Base-by-base conservation (phyloP, 805 yeast genomes). In the Tetrapisispora fleetii region DNA sequence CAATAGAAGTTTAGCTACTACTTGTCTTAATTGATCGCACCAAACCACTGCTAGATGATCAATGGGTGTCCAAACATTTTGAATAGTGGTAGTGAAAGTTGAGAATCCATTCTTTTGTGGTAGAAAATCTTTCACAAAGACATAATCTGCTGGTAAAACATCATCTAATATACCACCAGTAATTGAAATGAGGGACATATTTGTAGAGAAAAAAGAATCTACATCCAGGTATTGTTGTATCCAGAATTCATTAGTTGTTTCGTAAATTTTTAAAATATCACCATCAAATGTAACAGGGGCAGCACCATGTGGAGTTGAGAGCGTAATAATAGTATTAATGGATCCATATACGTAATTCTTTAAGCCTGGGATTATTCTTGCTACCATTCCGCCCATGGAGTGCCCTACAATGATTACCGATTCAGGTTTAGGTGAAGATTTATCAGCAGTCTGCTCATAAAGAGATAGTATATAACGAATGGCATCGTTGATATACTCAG, bases 381-480 rank as follows among this genome's bases (percentile, higher is more conserved):
- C 85, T 1, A 93, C 98, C 17, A 91, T 78, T 2, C 99, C 99
- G 39, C 99, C 99, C 99, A 91, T 91, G 0, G 98, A 91, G 68
- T 91, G 99, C 2, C 88, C 96, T 0, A 91, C 54, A 0, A 91
- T 62, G 0, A 91, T 78, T 1, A 91, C 95, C 0, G 96, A 84
- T 27, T 65, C 62, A 0, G 93, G 93, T 14, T 32, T 44, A 17
- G 62, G 67, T 45, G 37, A 43, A 4, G 43, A 37, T n/a, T n/a
- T 42, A 21, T 38, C 47, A 11, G 46, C 45, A 1, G 63, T 60
- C 19, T 62, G 64, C 40, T 53, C 54, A 58, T 91, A 91, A 5
- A 91, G 67, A 3, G 79, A 76, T 17, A 93, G 65, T 21, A 91
- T 89, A 60, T 83, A 89, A 21, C 67, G 65, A 4, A 93, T 73